Evolutionary conservation across 2,329 filamentous ascomycete species (phyloP).

Genomic region (Myriosclerotinia duriaeana): DNA sequence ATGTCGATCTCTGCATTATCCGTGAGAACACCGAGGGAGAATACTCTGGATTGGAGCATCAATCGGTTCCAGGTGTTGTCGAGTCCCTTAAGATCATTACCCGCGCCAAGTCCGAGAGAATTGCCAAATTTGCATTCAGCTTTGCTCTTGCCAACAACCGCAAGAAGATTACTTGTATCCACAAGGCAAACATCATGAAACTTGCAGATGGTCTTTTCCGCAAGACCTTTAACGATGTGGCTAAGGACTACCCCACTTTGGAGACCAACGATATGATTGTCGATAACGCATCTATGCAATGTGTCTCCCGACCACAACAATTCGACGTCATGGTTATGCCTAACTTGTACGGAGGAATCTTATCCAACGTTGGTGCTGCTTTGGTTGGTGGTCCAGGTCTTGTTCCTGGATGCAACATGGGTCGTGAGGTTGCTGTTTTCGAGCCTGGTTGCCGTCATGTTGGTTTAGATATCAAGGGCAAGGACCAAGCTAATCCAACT

Average conservation of each 20-base stretch:
- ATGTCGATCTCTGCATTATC: slow-evolving; percentile 98
- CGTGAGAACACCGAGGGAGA: slow-evolving; percentile 99
- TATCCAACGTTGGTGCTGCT: slow-evolving; percentile 97
- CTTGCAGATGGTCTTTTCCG: slow-evolving; percentile 98
- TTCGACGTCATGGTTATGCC: slow-evolving; percentile 99
- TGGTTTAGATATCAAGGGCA: slow-evolving; percentile 98
- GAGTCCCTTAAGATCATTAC: slow-evolving; percentile 99
- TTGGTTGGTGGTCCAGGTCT: slow-evolving; percentile 96
- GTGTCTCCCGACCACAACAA: slow-evolving; percentile 91
- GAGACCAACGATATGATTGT: slow-evolving; percentile 99
- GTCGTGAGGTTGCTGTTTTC: slow-evolving; percentile 95
- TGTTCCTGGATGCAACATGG: slow-evolving; percentile 99
- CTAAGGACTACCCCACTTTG: slow-evolving; percentile 92
- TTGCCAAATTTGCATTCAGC: slow-evolving; percentile 97
- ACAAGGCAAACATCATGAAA: slow-evolving; percentile 99
- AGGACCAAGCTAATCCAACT: slow-evolving; percentile 98
- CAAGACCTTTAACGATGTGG: slow-evolving; percentile 90
- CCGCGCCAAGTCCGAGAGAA: slow-evolving; percentile 97
- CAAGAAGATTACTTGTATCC: slow-evolving; percentile 99
- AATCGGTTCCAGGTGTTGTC: slow-evolving; percentile 92
- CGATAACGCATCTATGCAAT: slow-evolving; percentile 99
- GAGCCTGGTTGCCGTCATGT: slow-evolving; percentile 99
- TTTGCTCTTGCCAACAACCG: slow-evolving; percentile 98
- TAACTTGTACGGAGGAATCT: slow-evolving; percentile 97
- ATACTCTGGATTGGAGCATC: slow-evolving; percentile 98